Base-by-base conservation (phyloP, 352 stramenopile species). In the Globisporangium polare region DNA sequence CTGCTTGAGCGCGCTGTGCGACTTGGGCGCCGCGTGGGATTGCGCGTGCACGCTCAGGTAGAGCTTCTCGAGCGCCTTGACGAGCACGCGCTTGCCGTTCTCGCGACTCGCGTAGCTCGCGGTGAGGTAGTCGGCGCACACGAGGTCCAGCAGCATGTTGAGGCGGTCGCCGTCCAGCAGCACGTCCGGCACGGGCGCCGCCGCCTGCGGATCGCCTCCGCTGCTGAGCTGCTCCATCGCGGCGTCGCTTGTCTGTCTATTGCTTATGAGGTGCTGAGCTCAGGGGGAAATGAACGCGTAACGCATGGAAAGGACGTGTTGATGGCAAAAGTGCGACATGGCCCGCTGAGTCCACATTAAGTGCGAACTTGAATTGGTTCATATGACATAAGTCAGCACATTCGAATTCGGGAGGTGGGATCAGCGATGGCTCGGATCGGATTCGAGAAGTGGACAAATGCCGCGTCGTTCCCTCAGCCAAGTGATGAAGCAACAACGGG, bases 41-140 rank as follows among this genome's bases (percentile, higher is more conserved):
- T n/a, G 45, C 3, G 77, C 75, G 66, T 90, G 72, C 13, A 95
- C 81, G 43, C 80, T 90, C 47, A 92, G 72, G 26, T 76, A 87
- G 58, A 95, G 80, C 69, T 95, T 95, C 60, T 89, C 71, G 15
- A 95, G 72, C 57, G 86, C 83, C 63, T 90, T 86, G 46, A 86
- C 59, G 49, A 95, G 67, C 42, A 93, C 85, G 27, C 78, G 76
- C 68, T 89, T 89, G 62, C 77, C 86, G 62, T 91, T 95, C 72
- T 95, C 83, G 43, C 78, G 83, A 67, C 83, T 93, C 22, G 86
- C 86, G 66, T 93, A 92, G 58, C 83, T 88, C 24, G 86, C 86
- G 15, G 84, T 95, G 64, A 95, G 82, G 72, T 90, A 95, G 77
- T 95, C 83, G 22, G 78, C 82, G 65, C 83, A 93, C 63, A 92